Conservation (phyloP, 1,284 basidiomycete genomes). For the Malassezia caprae region DNA sequence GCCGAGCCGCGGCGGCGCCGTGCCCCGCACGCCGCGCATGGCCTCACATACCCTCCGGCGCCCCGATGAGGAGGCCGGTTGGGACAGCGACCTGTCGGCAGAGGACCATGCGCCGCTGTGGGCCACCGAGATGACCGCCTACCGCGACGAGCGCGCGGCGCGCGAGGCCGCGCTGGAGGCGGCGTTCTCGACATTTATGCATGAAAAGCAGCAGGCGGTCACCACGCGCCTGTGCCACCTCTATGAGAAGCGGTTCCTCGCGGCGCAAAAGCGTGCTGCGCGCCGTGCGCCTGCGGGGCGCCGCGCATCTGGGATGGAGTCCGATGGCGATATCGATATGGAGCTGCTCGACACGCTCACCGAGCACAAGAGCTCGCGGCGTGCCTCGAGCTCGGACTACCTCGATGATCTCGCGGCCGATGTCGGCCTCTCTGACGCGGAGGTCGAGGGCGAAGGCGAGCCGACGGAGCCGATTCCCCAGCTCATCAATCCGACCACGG, state of each 20-base stretch:
- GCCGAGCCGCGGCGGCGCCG: not conserved
- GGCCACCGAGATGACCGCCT: constrained; percentile 31
- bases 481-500: constrained; percentile 16
- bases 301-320: not conserved
- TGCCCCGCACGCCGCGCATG: constrained; percentile 6
- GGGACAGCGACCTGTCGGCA: constrained; percentile 41
- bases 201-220: constrained; percentile 24
- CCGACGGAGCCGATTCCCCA: constrained; percentile 19
- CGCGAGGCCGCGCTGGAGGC: constrained; percentile 27
- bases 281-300: not conserved
- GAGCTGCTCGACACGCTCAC: constrained; percentile 39
- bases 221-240: constrained; percentile 27
- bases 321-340: constrained; percentile 35
- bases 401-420: constrained; percentile 24
- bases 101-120: constrained; percentile 37
- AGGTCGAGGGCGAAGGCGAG: constrained; percentile 19
- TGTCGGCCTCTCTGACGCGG: constrained; percentile 17
- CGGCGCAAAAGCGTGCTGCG: constrained; percentile 20
- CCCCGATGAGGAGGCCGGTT: constrained; percentile 9
- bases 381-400: constrained; percentile 4
- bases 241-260: constrained; percentile 33
- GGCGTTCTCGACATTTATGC: constrained; percentile 18
- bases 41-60: not conserved
- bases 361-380: constrained; percentile 16
- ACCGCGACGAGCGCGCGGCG: constrained; percentile 23